Evolutionary conservation across 108 stramenopile genomes (phyloP).

Genomic region (Pseudonitzschia multistriata): DNA sequence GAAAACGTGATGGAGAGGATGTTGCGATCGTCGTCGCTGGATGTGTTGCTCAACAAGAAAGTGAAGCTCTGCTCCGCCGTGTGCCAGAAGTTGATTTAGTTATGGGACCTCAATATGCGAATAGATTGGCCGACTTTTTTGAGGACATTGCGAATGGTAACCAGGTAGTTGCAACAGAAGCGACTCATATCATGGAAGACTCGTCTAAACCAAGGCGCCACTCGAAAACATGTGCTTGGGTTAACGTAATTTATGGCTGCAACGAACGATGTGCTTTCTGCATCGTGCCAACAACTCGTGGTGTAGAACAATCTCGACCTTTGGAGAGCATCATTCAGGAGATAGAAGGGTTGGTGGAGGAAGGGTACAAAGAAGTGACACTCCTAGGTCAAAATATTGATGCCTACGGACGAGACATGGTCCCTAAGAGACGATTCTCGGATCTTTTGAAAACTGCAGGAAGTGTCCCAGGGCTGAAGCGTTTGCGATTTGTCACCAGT

Average conservation of each 20-base stretch:
- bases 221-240: slow-evolving; percentile 88
- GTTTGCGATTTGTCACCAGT: slow-evolving; percentile 94
- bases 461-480: slow-evolving; percentile 65
- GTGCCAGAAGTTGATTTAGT: slow-evolving; percentile 94
- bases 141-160: slow-evolving; percentile 92
- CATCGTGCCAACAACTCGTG: slow-evolving; percentile 94
- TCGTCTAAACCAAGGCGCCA: slow-evolving; percentile 85
- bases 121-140: slow-evolving; percentile 89
- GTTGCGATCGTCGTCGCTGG: slow-evolving; percentile 93
- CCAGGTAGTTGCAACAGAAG: slow-evolving; percentile 95
- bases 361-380: slow-evolving; percentile 92
- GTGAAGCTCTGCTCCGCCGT: slow-evolving; percentile 80
- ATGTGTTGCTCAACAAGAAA: slow-evolving; percentile 98
- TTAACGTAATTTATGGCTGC: slow-evolving; percentile 96
- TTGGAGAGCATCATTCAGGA: slow-evolving; percentile 88
- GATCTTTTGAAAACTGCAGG: slow-evolving; percentile 88
- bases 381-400: slow-evolving; percentile 98
- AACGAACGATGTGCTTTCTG: slow-evolving; percentile 98
- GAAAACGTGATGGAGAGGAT: slow-evolving; percentile 83
- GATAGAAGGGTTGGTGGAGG: slow-evolving; percentile 76
- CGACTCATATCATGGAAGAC: slow-evolving; percentile 94
- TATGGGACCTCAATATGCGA: slow-evolving; percentile 93
- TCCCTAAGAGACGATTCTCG: slow-evolving; percentile 90
- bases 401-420: slow-evolving; percentile 76
- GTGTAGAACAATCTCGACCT: slow-evolving; percentile 94